Percentiles rank a stretch among this genome's conserved stretches.
Evolutionary conservation across 371 early-diverging fungal species (phyloP).

Genomic region (Pancytospora epiphaga): DNA sequence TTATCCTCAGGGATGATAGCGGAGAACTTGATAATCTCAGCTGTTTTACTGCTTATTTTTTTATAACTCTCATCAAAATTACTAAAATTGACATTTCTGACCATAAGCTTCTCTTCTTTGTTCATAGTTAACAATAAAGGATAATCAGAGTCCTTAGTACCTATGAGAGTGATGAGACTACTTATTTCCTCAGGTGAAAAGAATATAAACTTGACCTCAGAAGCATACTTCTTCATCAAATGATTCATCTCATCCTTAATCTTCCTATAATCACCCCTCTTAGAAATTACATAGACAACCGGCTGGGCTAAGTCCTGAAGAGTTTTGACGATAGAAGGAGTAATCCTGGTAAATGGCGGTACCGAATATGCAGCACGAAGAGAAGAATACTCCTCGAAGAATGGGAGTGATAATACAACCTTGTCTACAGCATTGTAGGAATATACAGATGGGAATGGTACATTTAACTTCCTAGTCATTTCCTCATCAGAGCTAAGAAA

Average conservation of each 20-base stretch:
- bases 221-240: conserved; percentile 8
- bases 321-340: conserved; percentile 23
- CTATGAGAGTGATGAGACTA: conserved; percentile 4
- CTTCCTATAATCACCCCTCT: neutral
- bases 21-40: conserved; percentile 13
- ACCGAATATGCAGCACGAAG: neutral
- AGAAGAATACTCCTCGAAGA: neutral
- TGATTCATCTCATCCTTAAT: conserved; percentile 1
- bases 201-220: conserved; percentile 29
- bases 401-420: conserved; percentile 11
- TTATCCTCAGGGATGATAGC: conserved; percentile 44
- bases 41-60: conserved; percentile 11
- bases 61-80: conserved; percentile 12
- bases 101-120: conserved; percentile 31
- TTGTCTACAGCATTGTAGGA: conserved; percentile 46
- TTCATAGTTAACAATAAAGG: conserved; percentile 37
- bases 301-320: conserved; percentile 18
- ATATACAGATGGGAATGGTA: conserved; percentile 48
- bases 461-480: conserved; percentile 26
- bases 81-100: conserved; percentile 24
- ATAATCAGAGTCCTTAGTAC: conserved; percentile 31
- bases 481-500: conserved; percentile 44
- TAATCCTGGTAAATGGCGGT: conserved; percentile 22
- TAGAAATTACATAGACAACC: conserved; percentile 41
- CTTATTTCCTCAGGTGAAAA: conserved; percentile 22